Evolutionary conservation across 768 basidiomycete species (phyloP), one percentile per base, ranked within the genome.

Genomic region (Rickenella mellea): DNA sequence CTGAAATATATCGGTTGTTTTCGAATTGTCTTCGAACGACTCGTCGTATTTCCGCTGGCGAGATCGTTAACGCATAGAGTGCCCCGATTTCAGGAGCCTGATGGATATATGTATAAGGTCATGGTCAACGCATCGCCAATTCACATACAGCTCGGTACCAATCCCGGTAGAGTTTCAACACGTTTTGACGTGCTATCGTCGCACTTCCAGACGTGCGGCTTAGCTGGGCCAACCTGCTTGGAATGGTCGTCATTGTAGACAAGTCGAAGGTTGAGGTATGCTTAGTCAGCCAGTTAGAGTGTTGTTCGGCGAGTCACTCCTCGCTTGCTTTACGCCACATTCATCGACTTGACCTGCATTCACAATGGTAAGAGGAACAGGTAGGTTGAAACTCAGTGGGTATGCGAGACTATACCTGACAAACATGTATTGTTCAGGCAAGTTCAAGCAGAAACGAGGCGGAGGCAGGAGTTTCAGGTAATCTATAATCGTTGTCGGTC

Each of bases 61-160:
- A 81, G 36, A 84, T 68, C 62, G 80, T 82, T 41, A 98, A 69
- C 1, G 83, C 78, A 63, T 97, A 96, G 36, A 93, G 64, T 14
- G 74, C 49, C 48, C 82, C 74, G 52, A 98, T 82, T 61, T 93
- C 88, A 6, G 94, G 94, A n/a, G 91, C 91, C 85, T 98, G 53
- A 17, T 48, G 12, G 39, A 24, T 25, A 41, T 42, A 39, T 21
- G 43, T 3, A 12, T 28, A 19, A 54, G 17, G 39, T 22, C 14
- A 19, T 25, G 27, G 29, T 21, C 17, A 44, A 27, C 14, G 45
- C 29, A 40, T 14, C 8, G 20, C 15, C 14, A 39, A 37, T 19
- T 22, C 30, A 76, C 88, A 52, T 55, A 96, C 94, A 35, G 81
- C 73, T 48, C 96, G 83, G 58, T 92, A 84, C 94, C 94, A 99